Base-by-base conservation (phyloP, 2,329 filamentous ascomycete genomes). In the Cyanodermella asteris region DNA sequence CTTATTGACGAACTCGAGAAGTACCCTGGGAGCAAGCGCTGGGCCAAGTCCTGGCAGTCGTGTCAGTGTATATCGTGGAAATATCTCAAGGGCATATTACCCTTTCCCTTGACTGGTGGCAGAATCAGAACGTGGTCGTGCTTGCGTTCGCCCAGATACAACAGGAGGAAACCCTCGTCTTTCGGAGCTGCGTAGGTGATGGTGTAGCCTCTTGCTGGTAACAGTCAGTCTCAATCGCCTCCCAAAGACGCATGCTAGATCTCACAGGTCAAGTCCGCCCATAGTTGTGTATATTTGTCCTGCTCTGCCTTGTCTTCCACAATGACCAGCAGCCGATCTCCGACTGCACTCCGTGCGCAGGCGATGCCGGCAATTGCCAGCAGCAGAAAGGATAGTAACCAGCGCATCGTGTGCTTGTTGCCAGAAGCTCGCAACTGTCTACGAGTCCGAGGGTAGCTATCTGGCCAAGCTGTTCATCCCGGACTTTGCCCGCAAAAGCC, bases 91-190 rank as follows among this genome's bases (percentile, higher is more conserved):
- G 18, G 6, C 6, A 16, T 15, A 20, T 16, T 22, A 80, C 75
- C 82, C 64, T 97, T 97, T 16, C 77, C 68, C 51, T 84, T 91
- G n/a, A n/a, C n/a, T 31, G 72, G 69, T 26, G 87, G 87, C 35
- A 94, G 67, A 38, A 97, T 62, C 35, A 94, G 51, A 35, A 94
- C 56, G 51, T 97, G 84, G 53, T 94, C 84, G 51, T 82, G 94
- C 34, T 66, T 69, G 47, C 75, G 70, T 55, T 87, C 78, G 44
- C 84, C 87, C 34, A 87, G 69, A 44, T 68, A 61, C 56, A 93
- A 91, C 36, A 97, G 61, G 25, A 66, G 62, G 39, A 94, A 54
- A 25, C 61, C 58, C 26, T 80, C 67, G 46, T 67, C 75, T 55
- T 87, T 87, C 32, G 80, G 77, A 6, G 80, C 81, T 47, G 82